Evolutionary conservation across 2,329 filamentous ascomycete genomes (phyloP).

Genomic region (Rhinocladiella mackenziei): DNA sequence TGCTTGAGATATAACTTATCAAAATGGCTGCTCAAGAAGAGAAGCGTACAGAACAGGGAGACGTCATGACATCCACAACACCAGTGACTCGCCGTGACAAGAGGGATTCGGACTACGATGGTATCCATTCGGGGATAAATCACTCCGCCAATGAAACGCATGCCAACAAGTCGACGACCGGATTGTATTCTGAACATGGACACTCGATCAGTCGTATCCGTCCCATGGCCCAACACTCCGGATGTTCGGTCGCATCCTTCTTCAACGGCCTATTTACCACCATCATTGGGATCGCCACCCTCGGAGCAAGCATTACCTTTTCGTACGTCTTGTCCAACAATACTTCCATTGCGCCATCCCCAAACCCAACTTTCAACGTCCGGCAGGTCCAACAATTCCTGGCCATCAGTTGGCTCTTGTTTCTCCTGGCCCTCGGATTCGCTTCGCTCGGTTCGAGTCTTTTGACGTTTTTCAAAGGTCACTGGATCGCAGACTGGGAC

Average conservation of each 20-base stretch:
- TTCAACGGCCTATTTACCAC: conserved; percentile 30
- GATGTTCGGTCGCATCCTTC: conserved; percentile 25
- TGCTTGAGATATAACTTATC: too few species aligned
- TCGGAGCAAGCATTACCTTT: conserved; percentile 30
- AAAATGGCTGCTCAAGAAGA: neutral
- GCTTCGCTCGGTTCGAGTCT: conserved; percentile 28
- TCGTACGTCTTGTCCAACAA: conserved; percentile 29
- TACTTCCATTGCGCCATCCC: conserved; percentile 9
- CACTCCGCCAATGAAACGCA: conserved; percentile 1
- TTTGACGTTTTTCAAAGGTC: conserved; percentile 29
- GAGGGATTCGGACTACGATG: neutral
- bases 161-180: conserved; percentile 8
- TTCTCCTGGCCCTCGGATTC: conserved; percentile 29
- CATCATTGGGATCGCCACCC: conserved; percentile 27
- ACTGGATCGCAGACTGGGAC: conserved; percentile 30
- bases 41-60: neutral
- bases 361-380: conserved; percentile 14
- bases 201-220: conserved; percentile 21
- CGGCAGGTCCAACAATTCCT: conserved; percentile 25
- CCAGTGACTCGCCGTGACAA: neutral
- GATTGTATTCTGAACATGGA: conserved; percentile 24
- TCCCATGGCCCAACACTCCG: conserved; percentile 26
- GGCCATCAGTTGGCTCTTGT: conserved; percentile 29
- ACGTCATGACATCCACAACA: neutral
- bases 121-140: neutral